Evolutionary conservation across 129 eudicot genomes (phyloP), one percentile per base, ranked within the genome.

Genomic region (Pittosporum tobira): DNA sequence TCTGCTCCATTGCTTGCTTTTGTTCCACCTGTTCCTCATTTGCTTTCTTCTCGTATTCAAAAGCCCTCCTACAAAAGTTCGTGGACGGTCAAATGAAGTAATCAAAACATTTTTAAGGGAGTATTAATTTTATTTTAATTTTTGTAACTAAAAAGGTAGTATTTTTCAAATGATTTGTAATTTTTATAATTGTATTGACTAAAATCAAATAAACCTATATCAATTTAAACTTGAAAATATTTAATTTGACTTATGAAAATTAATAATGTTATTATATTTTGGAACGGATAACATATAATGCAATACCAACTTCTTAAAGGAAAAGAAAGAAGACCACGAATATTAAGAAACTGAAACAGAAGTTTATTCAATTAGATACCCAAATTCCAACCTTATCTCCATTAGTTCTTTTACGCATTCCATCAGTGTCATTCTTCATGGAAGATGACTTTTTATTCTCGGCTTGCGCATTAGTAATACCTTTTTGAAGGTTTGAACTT

Each of bases 1-100:
- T 86, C 52, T 80, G 78, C 82, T 90, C 97, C 88, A 90, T 77
- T 31, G 83, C 66, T 66, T 75, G 79, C 65, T 83, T 90, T 65
- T 85, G 95, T 64, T 75, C 73, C 70, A 70, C 37, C 51, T 80
- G 82, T 57, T 85, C 95, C 61, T 80, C 94, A 47, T 90, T 85
- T 42, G 84, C 80, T 73, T 85, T 85, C 84, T 85, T 90, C 74
- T 85, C 76, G 65, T 61, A 68, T 27, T 85, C 95, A 71, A 70
- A 80, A 29, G 71, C 84, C 61, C 95, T 80, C 87, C 97, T 90
- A 54, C 50, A 75, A 20, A 18, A 38, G 16, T 27, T 44, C 1
- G 8, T n/a, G 24, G 5, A 27, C 1, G 12, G 52, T n/a, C 40
- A 44, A 16, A 15, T 11, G n/a, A n/a, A n/a, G 1, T 2, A 1